Evolutionary conservation across 352 stramenopile genomes (phyloP), one percentile per base, ranked within the genome.

Genomic region (Phytopythium aichiense): DNA sequence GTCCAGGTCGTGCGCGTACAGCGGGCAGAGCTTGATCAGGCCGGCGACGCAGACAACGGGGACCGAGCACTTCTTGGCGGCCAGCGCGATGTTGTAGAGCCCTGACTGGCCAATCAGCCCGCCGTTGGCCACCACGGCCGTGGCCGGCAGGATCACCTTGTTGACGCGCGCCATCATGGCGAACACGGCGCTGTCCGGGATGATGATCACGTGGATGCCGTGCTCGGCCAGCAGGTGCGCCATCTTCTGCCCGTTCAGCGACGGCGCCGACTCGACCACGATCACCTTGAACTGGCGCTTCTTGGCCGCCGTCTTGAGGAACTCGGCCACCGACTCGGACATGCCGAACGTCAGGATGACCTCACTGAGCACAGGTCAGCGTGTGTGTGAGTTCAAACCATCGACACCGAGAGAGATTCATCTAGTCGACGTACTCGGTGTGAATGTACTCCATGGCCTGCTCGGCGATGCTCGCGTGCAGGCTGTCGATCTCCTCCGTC

Each of bases 101-200:
- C 97, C 97, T 46, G 89, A 96, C 45, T 97, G 82, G 8, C 94
- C 94, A 66, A 99, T 98, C 7, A 99, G 75, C 7, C 97, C 97
- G 37, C 97, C 97, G 69, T 99, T 99, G 11, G 97, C 97, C 51
- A 99, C 87, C 30, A 99, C 94, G 12, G 96, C 97, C 43, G 97
- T 91, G 4, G 96, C 94, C 8, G 94, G 90, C n/a, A 99, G 77
- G 49, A 98, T 86, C 16, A 98, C 91, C 75, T 99, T 99, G 82
- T 99, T 99, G 37, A 99, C 96, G 28, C 97, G 88, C 22, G 96
- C 93, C 97, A 99, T 99, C 67, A 99, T 94, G 16, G 96, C 96
- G 69, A 98, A 99, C 40, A 98, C 94, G 7, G 95, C 96, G 63
- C 91, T 97, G 74, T 99, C 97, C 13, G 91, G 91, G 72, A 99